A percentile compares a stretch with the other conserved stretches of the same genome.
Conservation (phyloP, 306 rosid genomes). For the Cucumis hystrix region DNA sequence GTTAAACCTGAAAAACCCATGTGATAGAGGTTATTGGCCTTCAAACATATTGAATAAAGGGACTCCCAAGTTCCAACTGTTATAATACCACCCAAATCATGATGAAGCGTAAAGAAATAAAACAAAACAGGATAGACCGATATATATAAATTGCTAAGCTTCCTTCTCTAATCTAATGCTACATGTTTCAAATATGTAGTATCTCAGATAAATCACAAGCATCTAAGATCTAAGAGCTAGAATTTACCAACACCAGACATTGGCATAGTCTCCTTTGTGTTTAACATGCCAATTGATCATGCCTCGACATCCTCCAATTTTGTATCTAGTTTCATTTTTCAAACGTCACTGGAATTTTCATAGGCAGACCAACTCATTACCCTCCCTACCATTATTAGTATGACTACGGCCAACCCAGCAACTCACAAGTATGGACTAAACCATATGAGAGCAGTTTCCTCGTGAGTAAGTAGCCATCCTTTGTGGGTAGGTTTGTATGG, state of each 20-base stretch:
- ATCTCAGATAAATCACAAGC: background rate
- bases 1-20: conserved; percentile 35
- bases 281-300: background rate
- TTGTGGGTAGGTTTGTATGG: background rate
- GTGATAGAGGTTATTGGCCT: background rate
- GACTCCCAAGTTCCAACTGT: background rate
- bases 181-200: background rate
- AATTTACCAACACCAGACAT: background rate
- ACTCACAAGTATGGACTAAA: background rate
- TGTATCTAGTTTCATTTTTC: background rate
- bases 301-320: background rate
- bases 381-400: background rate
- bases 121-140: background rate
- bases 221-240: background rate
- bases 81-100: background rate
- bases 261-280: background rate
- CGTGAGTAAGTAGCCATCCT: background rate
- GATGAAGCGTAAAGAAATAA: background rate
- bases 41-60: background rate
- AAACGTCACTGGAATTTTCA: background rate
- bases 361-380: background rate
- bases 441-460: background rate
- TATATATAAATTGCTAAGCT: background rate
- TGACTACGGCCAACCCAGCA: background rate
- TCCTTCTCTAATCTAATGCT: background rate